Evolutionary conservation across 495 filamentous ascomycete species (phyloP), one percentile per base, ranked within the genome.

Genomic region (Penicillium arizonense): DNA sequence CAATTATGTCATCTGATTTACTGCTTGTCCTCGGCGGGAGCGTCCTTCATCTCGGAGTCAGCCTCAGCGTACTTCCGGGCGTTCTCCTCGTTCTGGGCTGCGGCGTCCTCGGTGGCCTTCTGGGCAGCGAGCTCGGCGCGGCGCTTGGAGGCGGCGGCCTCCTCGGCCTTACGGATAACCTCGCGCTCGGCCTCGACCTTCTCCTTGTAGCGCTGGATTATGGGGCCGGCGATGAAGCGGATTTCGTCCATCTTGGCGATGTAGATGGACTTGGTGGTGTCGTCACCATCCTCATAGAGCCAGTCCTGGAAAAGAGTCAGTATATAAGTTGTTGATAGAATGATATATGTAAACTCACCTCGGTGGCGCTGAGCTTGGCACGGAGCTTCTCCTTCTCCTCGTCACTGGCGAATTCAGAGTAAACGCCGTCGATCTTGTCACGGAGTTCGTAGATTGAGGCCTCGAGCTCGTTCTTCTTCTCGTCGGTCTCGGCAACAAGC

Each of bases 381-480:
- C 81, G 82, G 40, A 97, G 73, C 76, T 88, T 91, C 14, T 81
- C 74, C 80, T 96, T 97, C 83, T 97, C 94, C 8, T 96, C 90
- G 0, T 97, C 94, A 62, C 77, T 89, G 56, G 90, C 87, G 59
- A 96, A 90, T 42, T 92, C 86, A 49, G 91, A 77, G 72, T 94
- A 97, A 58, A 88, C 81, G 56, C 91, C 90, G 61, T 96, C 89
- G 43, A 97, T 81, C 82, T 96, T 96, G 76, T 90, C 90, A 56
- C 92, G 86, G 63, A 95, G 79, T 61, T 96, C 90, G 73, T 99
- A 99, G 78, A 97, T 97, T 72, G 85, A 93, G 34, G 88, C 85
- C 79, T 99, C 94, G 36, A 99, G 87, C 71, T 97, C 94, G 77
- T 99, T 99, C 90, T 97, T 97, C 82, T 94, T 95, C 78, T 97